A percentile compares a stretch with the other conserved stretches of the same genome.
These are phyloP conservation scores for Aegilops longissima DNA, from an alignment of 176 grass and related monocot species.

Conservation along the genomic window DNA sequence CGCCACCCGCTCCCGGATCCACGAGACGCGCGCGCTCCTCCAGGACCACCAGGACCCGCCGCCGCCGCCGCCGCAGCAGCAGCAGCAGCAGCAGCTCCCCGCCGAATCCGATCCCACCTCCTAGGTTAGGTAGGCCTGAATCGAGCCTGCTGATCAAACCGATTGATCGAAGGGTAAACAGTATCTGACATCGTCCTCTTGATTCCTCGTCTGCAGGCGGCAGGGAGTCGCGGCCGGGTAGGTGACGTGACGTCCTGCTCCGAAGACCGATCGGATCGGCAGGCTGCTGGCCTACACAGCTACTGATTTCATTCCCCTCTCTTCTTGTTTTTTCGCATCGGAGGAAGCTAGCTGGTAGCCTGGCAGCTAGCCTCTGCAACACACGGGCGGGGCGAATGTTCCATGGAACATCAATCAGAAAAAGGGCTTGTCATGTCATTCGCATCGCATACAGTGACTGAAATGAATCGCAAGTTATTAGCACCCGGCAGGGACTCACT, in stretches of 20 bases:
- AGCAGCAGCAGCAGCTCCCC: not conserved
- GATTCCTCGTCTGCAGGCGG: conserved; percentile 28
- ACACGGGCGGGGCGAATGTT: not conserved
- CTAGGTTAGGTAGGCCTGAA: conserved; percentile 14
- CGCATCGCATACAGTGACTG: not conserved
- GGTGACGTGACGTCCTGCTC: not conserved
- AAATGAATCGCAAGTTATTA: not conserved
- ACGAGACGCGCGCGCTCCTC: conserved; percentile 33
- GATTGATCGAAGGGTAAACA: not conserved
- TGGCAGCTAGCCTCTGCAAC: conserved; percentile 6
- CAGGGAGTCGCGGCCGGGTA: not conserved
- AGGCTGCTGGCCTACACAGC: not conserved
- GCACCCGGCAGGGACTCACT: not conserved
- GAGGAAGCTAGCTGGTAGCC: too few species aligned
- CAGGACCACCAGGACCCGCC: not conserved
- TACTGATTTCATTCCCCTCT: not conserved
- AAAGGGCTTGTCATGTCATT: not conserved
- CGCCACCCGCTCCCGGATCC: conserved; percentile 38
- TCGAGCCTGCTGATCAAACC: not conserved
- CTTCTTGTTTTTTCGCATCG: not conserved
- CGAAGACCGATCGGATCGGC: not conserved
- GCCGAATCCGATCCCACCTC: conserved; percentile 8
- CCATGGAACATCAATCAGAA: not conserved
- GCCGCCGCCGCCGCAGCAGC: too few species aligned
- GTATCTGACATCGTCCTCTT: not conserved